These are phyloP conservation scores for Blumeriella jaapii DNA, from an alignment of 2,329 filamentous ascomycete genomes.

Conservation along the genomic window DNA sequence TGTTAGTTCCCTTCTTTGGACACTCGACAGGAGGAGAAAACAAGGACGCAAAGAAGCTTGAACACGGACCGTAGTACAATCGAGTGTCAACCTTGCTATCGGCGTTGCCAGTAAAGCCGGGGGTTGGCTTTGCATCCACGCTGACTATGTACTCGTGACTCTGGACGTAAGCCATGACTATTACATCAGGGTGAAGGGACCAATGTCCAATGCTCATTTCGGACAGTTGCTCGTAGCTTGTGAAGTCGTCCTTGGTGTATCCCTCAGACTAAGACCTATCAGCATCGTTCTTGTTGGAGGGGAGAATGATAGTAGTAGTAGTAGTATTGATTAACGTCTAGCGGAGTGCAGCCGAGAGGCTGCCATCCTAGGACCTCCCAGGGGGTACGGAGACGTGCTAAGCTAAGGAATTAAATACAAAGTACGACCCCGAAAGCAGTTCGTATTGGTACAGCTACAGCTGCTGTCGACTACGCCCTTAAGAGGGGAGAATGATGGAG, in stretches of 20 bases:
- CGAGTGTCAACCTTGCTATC: slow-evolving; percentile 18
- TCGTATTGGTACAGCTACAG: too few species aligned
- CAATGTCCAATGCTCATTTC: slow-evolving; percentile 20
- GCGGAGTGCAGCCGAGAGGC: not conserved
- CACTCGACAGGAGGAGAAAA: too few species aligned
- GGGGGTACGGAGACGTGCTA: too few species aligned
- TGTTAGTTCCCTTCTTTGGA: too few species aligned
- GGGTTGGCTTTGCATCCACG: slow-evolving; percentile 31
- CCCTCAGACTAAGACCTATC: slow-evolving; percentile 25
- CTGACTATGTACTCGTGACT: slow-evolving; percentile 30
- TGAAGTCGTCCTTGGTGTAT: slow-evolving; percentile 31
- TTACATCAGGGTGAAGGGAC: slow-evolving; percentile 31
- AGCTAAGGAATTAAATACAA: too few species aligned
- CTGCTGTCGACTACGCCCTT: too few species aligned
- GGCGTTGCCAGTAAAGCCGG: slow-evolving; percentile 16
- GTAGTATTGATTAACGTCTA: not conserved
- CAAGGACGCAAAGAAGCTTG: slow-evolving; percentile 23
- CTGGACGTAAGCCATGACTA: slow-evolving; percentile 30
- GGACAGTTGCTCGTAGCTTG: slow-evolving; percentile 23
- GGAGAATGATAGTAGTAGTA: not conserved
- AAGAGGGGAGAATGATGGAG: not conserved
- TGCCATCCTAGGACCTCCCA: too few species aligned
- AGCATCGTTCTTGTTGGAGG: too few species aligned
- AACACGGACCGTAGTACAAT: slow-evolving; percentile 21
- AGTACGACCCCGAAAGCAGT: too few species aligned